These are phyloP conservation scores for Cercospora citrullina DNA, from an alignment of 2,329 filamentous ascomycete genomes.

Conservation along the genomic window DNA sequence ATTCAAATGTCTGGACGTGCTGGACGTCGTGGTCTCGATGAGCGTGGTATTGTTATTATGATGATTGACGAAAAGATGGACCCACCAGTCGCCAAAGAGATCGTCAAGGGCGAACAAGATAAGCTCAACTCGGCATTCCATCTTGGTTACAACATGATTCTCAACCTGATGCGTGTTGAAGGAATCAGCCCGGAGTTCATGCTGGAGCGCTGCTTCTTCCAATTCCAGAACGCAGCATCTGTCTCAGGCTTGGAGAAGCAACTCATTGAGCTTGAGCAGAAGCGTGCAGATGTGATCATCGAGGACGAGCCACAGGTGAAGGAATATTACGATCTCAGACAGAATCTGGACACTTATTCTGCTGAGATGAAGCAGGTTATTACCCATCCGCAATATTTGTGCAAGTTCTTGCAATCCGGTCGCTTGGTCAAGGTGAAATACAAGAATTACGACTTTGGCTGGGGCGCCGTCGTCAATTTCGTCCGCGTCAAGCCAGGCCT, in stretches of 20 bases:
- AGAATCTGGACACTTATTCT: slow-evolving; percentile 78
- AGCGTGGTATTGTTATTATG: slow-evolving; percentile 98
- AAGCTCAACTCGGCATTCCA: slow-evolving; percentile 97
- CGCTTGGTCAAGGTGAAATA: slow-evolving; percentile 84
- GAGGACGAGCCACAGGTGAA: slow-evolving; percentile 84
- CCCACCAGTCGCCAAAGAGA: slow-evolving; percentile 86
- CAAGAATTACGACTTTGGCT: slow-evolving; percentile 80
- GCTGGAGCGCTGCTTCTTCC: slow-evolving; percentile 97
- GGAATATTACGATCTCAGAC: slow-evolving; percentile 88
- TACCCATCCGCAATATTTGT: slow-evolving; percentile 82
- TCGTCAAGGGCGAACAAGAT: slow-evolving; percentile 95
- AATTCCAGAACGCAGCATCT: slow-evolving; percentile 93
- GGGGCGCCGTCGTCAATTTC: slow-evolving; percentile 84
- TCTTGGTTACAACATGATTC: slow-evolving; percentile 97
- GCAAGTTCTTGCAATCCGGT: slow-evolving; percentile 83
- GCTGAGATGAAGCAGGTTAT: slow-evolving; percentile 91
- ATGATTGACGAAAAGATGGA: slow-evolving; percentile 98
- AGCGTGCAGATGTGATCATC: slow-evolving; percentile 72
- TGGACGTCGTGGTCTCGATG: slow-evolving; percentile 93
- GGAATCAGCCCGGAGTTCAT: slow-evolving; percentile 99
- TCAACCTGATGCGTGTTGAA: slow-evolving; percentile 95
- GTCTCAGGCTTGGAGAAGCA: slow-evolving; percentile 83
- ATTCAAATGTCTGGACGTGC: slow-evolving; percentile 98
- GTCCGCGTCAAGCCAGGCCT: slow-evolving; percentile 62
- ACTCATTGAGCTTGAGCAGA: slow-evolving; percentile 72